A percentile compares a stretch with the other conserved stretches of the same genome.
Conservation (phyloP, 495 filamentous ascomycete genomes). For the Haplographium delicatum region DNA sequence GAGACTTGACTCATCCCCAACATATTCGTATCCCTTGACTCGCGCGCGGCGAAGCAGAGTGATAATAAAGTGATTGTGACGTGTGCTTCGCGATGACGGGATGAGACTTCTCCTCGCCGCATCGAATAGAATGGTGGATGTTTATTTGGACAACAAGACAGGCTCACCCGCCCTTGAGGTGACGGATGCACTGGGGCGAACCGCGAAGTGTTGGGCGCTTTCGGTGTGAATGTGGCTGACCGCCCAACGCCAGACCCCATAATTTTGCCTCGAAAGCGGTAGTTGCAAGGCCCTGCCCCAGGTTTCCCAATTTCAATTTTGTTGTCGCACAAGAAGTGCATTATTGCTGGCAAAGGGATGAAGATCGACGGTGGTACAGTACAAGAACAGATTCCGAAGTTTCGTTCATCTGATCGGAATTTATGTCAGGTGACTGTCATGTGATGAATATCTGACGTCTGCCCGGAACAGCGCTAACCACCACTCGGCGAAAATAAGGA, state of each 20-base stretch:
- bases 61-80: too few species aligned
- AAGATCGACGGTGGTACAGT: too few species aligned
- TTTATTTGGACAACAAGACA: background rate
- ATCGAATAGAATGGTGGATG: conserved; percentile 2
- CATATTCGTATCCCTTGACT: background rate
- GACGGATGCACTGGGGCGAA: background rate
- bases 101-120: background rate
- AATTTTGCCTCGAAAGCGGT: conserved; percentile 1
- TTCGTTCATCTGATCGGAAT: too few species aligned
- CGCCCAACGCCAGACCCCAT: background rate
- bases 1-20: background rate
- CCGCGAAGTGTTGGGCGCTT: background rate
- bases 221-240: too few species aligned
- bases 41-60: background rate
- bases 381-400: too few species aligned
- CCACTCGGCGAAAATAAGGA: too few species aligned
- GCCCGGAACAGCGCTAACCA: too few species aligned
- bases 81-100: conserved; percentile 1
- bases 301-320: background rate
- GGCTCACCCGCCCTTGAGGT: background rate
- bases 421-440: too few species aligned
- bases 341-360: too few species aligned
- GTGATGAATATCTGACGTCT: too few species aligned
- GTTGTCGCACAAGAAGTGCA: background rate
- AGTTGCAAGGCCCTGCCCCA: background rate